Conservation (phyloP, 2,329 filamentous ascomycete species). For the Cordyceps pruinosa region DNA sequence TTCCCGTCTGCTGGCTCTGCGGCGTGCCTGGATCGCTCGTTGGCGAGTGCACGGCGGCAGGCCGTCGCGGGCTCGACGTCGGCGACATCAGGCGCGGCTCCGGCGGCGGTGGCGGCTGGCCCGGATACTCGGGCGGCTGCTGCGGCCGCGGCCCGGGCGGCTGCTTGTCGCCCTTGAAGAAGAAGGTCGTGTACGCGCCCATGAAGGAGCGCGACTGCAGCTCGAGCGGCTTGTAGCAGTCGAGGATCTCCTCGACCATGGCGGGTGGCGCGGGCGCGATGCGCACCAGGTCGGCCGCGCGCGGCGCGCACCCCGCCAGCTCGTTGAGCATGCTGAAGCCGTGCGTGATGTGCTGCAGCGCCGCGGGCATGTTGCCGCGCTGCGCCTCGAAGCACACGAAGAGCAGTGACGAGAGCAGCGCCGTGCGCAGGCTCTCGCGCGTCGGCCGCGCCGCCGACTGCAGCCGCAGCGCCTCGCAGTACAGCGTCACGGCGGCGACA, state of each 20-base stretch:
- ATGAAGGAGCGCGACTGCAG: conserved; percentile 33
- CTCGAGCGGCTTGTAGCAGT: conserved; percentile 33
- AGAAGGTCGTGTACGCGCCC: conserved; percentile 31
- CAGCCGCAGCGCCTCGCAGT: conserved; percentile 34
- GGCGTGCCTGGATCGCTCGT: background rate
- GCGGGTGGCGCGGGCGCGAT: conserved; percentile 31
- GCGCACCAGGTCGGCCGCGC: conserved; percentile 29
- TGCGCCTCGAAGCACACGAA: conserved; percentile 37
- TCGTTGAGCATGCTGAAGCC: conserved; percentile 36
- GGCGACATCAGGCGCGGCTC: background rate
- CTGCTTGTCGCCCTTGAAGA: conserved; percentile 20
- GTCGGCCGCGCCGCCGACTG: conserved; percentile 31
- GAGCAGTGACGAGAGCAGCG: conserved; percentile 32
- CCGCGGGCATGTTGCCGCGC: conserved; percentile 32
- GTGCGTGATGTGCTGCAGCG: conserved; percentile 34
- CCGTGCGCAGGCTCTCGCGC: conserved; percentile 31
- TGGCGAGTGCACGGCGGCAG: background rate
- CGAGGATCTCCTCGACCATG: conserved; percentile 31
- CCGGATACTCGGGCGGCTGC: background rate
- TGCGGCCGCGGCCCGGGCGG: conserved; percentile 9
- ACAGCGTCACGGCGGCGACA: conserved; percentile 33
- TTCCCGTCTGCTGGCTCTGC: conserved; percentile 14
- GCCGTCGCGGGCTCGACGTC: background rate
- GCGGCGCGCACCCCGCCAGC: conserved; percentile 29
- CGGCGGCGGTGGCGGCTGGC: background rate